Conservation (phyloP, 805 yeast species). For the Lachancea cidri region DNA sequence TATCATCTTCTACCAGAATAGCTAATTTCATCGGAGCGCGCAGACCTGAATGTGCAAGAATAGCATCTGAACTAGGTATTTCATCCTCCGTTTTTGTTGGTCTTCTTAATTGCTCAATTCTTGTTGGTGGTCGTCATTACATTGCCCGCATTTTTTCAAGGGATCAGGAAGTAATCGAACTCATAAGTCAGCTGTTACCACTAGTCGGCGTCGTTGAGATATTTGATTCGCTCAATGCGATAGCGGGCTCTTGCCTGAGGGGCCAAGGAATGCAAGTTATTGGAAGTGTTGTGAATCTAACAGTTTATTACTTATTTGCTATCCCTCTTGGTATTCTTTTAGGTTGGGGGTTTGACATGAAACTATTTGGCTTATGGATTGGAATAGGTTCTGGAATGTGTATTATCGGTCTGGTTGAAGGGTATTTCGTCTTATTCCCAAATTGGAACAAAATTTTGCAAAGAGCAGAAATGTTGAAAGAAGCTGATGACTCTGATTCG, state of each 20-base stretch:
- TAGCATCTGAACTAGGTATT: slow-evolving; percentile 43
- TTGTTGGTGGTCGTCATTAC: slow-evolving; percentile 43
- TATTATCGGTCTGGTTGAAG: slow-evolving; percentile 46
- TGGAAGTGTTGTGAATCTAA: slow-evolving; percentile 66
- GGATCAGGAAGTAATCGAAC: slow-evolving; percentile 50
- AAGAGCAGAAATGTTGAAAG: slow-evolving; percentile 39
- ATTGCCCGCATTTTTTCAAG: slow-evolving; percentile 57
- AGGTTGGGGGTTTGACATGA: slow-evolving; percentile 47
- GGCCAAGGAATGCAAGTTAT: slow-evolving; percentile 83
- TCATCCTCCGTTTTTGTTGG: slow-evolving; percentile 41
- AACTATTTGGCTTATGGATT: slow-evolving; percentile 66
- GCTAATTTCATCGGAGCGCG: slow-evolving; percentile 67
- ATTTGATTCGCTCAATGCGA: slow-evolving; percentile 66
- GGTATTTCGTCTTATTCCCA: slow-evolving; percentile 40
- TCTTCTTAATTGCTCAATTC: slow-evolving; percentile 43
- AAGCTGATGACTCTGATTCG: slow-evolving; percentile 28
- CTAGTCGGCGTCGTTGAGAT: slow-evolving; percentile 64
- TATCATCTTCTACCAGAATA: slow-evolving; percentile 66
- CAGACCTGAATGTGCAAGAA: slow-evolving; percentile 41
- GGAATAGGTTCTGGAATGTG: slow-evolving; percentile 63
- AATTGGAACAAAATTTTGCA: slow-evolving; percentile 51
- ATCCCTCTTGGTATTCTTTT: slow-evolving; percentile 59
- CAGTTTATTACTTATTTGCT: slow-evolving; percentile 66
- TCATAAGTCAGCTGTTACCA: slow-evolving; percentile 49
- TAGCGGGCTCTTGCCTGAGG: slow-evolving; percentile 73